Base-by-base conservation (phyloP, 2,329 filamentous ascomycete species). In the Akanthomyces uredinophilus region DNA sequence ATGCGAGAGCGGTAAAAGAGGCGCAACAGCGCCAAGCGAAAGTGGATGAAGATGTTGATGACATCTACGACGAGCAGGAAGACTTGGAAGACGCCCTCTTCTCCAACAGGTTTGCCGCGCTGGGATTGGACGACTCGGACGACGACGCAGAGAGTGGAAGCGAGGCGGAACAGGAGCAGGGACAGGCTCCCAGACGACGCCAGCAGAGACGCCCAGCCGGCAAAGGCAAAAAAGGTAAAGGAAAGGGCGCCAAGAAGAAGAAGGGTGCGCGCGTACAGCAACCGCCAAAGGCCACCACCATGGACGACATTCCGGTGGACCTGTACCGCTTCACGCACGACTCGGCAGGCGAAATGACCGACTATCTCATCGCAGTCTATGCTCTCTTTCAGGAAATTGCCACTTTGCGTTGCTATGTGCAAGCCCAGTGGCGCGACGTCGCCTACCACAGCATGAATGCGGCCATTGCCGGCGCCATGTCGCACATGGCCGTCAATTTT, bases 291-390 rank as follows among this genome's bases (percentile, higher is more conserved):
- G 65, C 70, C 32, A 6, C 67, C 5, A 65, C 16, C 18, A 63
- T 75, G 22, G 72, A 75, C 2, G 72, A 78, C n/a, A 63, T 79
- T 4, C 75, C 78, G 0, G 52, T 81, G 22, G 78, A 81, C 60
- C 77, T 72, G 56, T 80, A 77, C 64, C 71, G 72, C 27, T 75
- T 81, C 57, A 76, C 79, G 43, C 72, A 78, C 46, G 74, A 75
- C 54, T 65, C 71, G 3, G 71, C 71, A 22, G 74, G 70, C 1
- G 65, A 72, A 18, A 57, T 72, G 6, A 77, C 75, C 0, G 75
- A 80, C 14, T 81, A 79, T 66, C 62, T 79, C 27, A 74, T 81
- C 64, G 79, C 79, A 20, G 72, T 75, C 4, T 77, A 76, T 61
- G 70, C 71, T 0, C 64, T 80, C 6, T 62, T 73, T 3, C 55